These are phyloP conservation scores for Leccinum subrobustum DNA, from an alignment of 1,284 basidiomycete species.

Conservation along the genomic window DNA sequence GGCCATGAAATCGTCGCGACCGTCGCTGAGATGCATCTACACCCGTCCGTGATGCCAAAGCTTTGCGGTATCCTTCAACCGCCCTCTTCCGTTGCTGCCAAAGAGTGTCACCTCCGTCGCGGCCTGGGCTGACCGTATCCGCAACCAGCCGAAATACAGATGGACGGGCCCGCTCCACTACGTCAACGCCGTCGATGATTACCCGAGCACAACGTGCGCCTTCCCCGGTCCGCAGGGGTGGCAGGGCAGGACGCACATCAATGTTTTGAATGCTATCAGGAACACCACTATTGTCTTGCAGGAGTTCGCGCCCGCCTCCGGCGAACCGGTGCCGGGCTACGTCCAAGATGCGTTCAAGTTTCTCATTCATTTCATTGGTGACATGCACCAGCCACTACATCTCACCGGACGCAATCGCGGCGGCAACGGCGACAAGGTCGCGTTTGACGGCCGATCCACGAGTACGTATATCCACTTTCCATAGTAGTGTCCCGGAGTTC, in stretches of 20 bases:
- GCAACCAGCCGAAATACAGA: conserved; percentile 52
- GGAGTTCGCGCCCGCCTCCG: conserved; percentile 38
- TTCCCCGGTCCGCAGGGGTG: conserved; percentile 82
- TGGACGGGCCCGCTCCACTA: conserved; percentile 78
- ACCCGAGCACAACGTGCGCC: conserved; percentile 71
- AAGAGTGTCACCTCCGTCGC: conserved; percentile 76
- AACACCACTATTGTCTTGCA: conserved; percentile 67
- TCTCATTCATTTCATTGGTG: conserved; percentile 87
- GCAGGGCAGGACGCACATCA: conserved; percentile 62
- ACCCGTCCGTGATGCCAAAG: conserved; percentile 41
- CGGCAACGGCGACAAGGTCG: conserved; percentile 76
- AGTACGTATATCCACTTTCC: conserved; percentile 42
- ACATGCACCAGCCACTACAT: conserved; percentile 91
- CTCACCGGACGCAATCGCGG: conserved; percentile 83
- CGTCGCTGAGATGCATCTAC: too few relatives aligned
- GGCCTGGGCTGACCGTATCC: conserved; percentile 81
- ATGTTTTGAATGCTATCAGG: conserved; percentile 73
- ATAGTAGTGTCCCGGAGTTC: background rate
- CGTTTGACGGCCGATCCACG: conserved; percentile 65
- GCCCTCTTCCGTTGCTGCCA: conserved; percentile 13
- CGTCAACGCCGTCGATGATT: conserved; percentile 70
- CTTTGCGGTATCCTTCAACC: conserved; percentile 68
- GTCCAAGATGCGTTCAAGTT: conserved; percentile 70
- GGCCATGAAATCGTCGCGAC: too few relatives aligned
- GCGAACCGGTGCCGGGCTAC: conserved; percentile 23